These are phyloP conservation scores for Aphanomyces euteiches DNA, from an alignment of 352 stramenopile genomes.

Conservation along the genomic window DNA sequence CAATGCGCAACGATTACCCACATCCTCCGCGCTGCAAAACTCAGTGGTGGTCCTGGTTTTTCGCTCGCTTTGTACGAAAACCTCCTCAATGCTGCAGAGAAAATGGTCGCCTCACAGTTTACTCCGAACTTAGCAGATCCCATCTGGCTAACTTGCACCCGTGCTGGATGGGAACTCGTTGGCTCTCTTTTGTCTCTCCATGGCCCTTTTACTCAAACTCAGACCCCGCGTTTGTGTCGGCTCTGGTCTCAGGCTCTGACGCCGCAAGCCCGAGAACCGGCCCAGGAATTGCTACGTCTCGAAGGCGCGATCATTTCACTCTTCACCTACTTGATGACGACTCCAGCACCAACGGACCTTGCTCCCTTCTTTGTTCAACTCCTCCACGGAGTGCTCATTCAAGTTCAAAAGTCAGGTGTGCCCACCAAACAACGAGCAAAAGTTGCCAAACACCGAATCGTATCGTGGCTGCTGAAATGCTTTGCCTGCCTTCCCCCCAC, in stretches of 20 bases:
- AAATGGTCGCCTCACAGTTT: slow-evolving; percentile 78
- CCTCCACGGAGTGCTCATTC: slow-evolving; percentile 61
- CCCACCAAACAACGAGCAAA: slow-evolving; percentile 77
- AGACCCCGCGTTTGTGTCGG: slow-evolving; percentile 54
- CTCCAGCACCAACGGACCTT: slow-evolving; percentile 37
- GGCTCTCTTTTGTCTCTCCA: slow-evolving; percentile 64
- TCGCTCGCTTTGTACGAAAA: not conserved
- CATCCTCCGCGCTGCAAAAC: slow-evolving; percentile 29
- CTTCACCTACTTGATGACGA: slow-evolving; percentile 49
- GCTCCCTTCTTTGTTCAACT: slow-evolving; percentile 67
- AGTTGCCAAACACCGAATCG: slow-evolving; percentile 69
- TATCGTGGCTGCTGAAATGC: slow-evolving; percentile 74
- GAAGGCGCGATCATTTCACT: slow-evolving; percentile 72
- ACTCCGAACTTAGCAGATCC: slow-evolving; percentile 68
- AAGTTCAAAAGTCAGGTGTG: slow-evolving; percentile 56
- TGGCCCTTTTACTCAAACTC: slow-evolving; percentile 55
- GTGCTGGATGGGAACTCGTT: slow-evolving; percentile 75
- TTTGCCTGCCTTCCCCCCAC: slow-evolving; percentile 62
- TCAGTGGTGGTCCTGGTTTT: slow-evolving; percentile 23
- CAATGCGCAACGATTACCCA: slow-evolving; percentile 57
- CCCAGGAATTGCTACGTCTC: slow-evolving; percentile 74
- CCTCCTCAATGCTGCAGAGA: slow-evolving; percentile 58
- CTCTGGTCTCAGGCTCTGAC: slow-evolving; percentile 76
- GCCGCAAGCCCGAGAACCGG: slow-evolving; percentile 74
- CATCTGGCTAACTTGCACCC: slow-evolving; percentile 84